Evolutionary conservation across 805 yeast genomes (phyloP).

Genomic region (Candida ovalis): DNA sequence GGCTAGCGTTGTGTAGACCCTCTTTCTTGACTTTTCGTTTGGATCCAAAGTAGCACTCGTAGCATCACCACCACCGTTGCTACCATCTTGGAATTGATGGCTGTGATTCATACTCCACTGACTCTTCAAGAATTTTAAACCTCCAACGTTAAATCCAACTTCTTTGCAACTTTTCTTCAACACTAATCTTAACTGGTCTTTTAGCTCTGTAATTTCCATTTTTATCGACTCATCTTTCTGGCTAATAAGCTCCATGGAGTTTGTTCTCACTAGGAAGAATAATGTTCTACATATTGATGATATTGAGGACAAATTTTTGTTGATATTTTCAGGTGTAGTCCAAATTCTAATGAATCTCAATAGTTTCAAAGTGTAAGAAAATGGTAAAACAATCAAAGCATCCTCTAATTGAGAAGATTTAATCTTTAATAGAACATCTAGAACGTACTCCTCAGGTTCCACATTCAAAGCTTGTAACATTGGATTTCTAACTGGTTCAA

Average conservation of each 20-base stretch:
- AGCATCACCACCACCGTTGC: constrained; percentile 38
- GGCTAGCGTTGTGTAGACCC: constrained; percentile 49
- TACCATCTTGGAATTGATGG: constrained; percentile 67
- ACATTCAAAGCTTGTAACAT: constrained; percentile 70
- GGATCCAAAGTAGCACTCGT: too few relatives aligned
- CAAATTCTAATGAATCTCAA: constrained; percentile 73
- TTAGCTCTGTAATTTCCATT: constrained; percentile 60
- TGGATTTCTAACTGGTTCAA: constrained; percentile 62
- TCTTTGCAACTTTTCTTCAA: constrained; percentile 50
- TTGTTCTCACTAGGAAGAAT: constrained; percentile 67
- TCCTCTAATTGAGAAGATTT: constrained; percentile 87
- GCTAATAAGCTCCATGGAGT: constrained; percentile 73
- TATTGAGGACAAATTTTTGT: constrained; percentile 45
- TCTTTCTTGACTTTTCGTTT: constrained; percentile 54
- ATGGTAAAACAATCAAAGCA: constrained; percentile 86
- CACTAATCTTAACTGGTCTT: constrained; percentile 54
- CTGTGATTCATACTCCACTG: constrained; percentile 80
- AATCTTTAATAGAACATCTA: constrained; percentile 66
- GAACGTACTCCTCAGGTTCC: constrained; percentile 73
- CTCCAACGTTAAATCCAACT: constrained; percentile 83
- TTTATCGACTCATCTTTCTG: constrained; percentile 64
- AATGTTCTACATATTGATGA: constrained; percentile 70
- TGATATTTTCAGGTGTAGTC: constrained; percentile 46
- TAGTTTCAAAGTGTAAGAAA: constrained; percentile 71
- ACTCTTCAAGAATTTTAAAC: constrained; percentile 64